Conservation (phyloP, 805 yeast genomes). For the Wickerhamomyces bisporus region DNA sequence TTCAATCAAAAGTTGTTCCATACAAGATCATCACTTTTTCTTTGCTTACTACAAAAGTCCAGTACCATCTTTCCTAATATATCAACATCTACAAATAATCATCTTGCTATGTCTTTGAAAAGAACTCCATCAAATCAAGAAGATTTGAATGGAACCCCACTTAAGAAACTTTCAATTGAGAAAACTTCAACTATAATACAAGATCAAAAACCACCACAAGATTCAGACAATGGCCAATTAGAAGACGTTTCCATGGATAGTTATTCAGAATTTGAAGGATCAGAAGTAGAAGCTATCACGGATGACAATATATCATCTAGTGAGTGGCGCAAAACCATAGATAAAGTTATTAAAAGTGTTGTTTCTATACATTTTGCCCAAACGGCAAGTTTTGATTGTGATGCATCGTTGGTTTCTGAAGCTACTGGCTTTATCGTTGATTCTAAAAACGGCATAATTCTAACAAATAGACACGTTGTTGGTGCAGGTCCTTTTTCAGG, state of each 20-base stretch:
- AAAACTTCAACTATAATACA: background rate
- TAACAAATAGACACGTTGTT: conserved; percentile 92
- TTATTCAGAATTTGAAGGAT: background rate
- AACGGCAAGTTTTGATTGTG: conserved; percentile 84
- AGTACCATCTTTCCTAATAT: background rate
- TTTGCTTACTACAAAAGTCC: background rate
- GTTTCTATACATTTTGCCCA: conserved; percentile 88
- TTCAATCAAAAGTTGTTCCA: no score
- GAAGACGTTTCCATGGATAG: conserved; percentile 5
- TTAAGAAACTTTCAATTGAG: no score
- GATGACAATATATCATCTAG: conserved; percentile 24
- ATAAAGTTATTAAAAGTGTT: conserved; percentile 76
- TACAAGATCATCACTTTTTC: background rate
- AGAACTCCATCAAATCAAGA: background rate
- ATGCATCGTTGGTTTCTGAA: conserved; percentile 71
- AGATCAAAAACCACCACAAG: background rate
- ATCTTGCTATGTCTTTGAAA: background rate
- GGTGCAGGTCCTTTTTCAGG: conserved; percentile 95
- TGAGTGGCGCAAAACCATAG: conserved; percentile 77
- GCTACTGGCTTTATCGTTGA: conserved; percentile 98
- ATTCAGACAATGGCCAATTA: background rate
- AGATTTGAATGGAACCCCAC: background rate
- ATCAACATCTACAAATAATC: background rate
- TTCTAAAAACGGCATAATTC: conserved; percentile 69
- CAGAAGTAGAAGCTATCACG: background rate